phyloP scores from a whole-genome alignment of 2,329 filamentous ascomycete species.

The Madurella fahalii region DNA sequence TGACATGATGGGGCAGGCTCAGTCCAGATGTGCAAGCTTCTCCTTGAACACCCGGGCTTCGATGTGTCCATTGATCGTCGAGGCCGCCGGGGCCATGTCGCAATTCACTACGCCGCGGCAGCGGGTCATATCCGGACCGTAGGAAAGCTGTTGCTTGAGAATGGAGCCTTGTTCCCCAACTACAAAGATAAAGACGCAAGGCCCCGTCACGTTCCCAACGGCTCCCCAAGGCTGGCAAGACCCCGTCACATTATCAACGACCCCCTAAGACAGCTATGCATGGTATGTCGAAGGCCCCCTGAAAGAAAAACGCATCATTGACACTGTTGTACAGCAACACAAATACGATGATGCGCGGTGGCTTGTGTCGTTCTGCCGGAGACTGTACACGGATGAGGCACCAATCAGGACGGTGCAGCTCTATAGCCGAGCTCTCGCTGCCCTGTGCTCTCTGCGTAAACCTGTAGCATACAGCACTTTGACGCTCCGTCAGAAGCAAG shows the following conservation, averaged over 20 bases:
- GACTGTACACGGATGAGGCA: not conserved
- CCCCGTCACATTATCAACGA: not conserved
- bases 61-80: not conserved
- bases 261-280: not conserved
- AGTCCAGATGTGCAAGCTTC: not conserved
- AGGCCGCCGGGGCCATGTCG: not conserved
- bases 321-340: not conserved
- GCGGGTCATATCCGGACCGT: not conserved
- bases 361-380: not conserved
- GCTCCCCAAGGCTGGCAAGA: not conserved
- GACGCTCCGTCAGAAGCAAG: not conserved
- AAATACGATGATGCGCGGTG: conserved; percentile 2
- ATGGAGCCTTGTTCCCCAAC: not conserved
- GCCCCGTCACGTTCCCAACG: not conserved
- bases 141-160: not conserved
- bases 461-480: not conserved
- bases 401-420: not conserved
- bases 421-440: not conserved
- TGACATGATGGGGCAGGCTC: not conserved
- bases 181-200: no score
- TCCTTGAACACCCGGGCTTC: not conserved
- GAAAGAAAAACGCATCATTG: no score
- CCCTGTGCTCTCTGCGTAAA: not conserved
- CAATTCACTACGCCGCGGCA: not conserved
- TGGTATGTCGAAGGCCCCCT: not conserved